Percentiles rank a stretch among this genome's conserved stretches.
Conservation (phyloP, 2,329 filamentous ascomycete species). For the Botryotinia calthae region DNA sequence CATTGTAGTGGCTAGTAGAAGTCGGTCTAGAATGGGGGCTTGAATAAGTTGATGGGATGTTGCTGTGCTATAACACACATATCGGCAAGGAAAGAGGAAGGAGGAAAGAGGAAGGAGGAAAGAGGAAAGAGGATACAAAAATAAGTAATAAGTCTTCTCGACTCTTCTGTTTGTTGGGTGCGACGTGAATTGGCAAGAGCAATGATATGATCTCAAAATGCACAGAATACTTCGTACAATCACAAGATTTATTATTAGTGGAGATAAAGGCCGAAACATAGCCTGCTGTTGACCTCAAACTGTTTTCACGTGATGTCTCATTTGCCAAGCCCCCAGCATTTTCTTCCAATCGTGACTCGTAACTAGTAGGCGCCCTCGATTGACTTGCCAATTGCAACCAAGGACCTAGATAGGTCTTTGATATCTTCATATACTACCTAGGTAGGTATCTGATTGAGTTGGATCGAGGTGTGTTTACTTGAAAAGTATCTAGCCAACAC, state of each 20-base stretch:
- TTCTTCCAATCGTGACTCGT: background rate
- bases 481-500: background rate
- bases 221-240: background rate
- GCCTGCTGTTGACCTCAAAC: background rate
- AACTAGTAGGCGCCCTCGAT: background rate
- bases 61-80: background rate
- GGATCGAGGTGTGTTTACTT: background rate
- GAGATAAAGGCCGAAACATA: background rate
- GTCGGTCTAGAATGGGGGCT: conserved; percentile 1
- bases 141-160: background rate
- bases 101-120: too few species aligned
- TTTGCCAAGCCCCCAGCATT: background rate
- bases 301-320: background rate
- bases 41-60: background rate
- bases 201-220: background rate
- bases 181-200: background rate
- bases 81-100: background rate
- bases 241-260: background rate
- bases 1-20: background rate
- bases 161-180: background rate
- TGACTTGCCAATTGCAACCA: background rate
- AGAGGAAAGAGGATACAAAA: background rate
- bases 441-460: background rate
- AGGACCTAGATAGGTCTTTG: background rate
- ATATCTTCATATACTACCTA: background rate